Evolutionary conservation across 805 yeast species (phyloP), one percentile per base, ranked within the genome.

Genomic region (Priceomyces haplophilus): DNA sequence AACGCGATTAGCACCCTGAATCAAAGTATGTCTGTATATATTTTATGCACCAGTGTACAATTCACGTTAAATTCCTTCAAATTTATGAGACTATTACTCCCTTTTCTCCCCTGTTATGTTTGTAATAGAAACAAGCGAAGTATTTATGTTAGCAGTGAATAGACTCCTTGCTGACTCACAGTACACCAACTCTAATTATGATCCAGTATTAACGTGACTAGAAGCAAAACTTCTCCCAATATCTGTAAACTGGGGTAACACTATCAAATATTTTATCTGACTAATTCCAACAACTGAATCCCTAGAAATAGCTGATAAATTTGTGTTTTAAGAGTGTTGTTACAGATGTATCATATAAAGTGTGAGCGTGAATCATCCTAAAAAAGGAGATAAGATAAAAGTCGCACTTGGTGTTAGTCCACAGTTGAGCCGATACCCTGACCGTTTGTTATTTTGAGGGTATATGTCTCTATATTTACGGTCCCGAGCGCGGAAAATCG

Each of bases 341-440:
- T 32, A 21, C 20, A 34, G 24, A 6, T 20, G 17, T 34, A 34
- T 34, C 24, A 34, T 15, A 34, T 15, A 34, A 34, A 19, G 38
- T 34, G 38, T 34, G 38, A 27, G 31, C 31, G 31, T 27, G 31
- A 34, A 19, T 34, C 38, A 34, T 20, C 20, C 20, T n/a, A n/a
- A 27, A 34, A 19, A 15, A 20, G 27, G 38, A 34, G 38, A 34
- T 34, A 34, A 34, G 38, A 34, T 34, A 34, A 34, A 34, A 34
- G 38, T 19, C 38, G 38, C 38, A 34, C 23, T 34, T 34, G 7
- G 8, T 27, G 31, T 27, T n/a, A 27, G 31, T 27, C 31, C 31
- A 27, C 31, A 27, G 31, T 27, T 27, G 31, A 12, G n/a, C 31
- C 31, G 31, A 15, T 15, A 27, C 8, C 31, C 17, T 6, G 15